Evolutionary conservation across 2,329 filamentous ascomycete genomes (phyloP), one percentile per base, ranked within the genome.

Genomic region (Diplodia sapinea): DNA sequence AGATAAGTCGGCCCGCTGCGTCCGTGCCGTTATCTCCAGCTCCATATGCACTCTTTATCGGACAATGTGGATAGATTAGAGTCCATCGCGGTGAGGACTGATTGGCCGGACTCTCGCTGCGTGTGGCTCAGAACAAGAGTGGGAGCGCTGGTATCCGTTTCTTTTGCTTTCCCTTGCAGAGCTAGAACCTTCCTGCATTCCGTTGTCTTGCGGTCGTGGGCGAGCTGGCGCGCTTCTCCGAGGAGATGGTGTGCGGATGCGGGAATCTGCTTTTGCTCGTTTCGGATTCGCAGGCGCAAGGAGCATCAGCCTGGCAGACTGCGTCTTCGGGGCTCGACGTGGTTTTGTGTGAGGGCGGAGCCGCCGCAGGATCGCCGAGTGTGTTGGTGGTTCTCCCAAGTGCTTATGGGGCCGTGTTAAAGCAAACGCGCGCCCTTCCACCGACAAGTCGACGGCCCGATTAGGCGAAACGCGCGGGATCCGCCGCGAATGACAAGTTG

Each of bases 11-110:
- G 43, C 43, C 43, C 11, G 43, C 43, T 7, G 13, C 43, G 43
- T 47, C 43, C 43, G 43, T 47, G 43, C 43, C n/a, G 43, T 47
- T 47, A 47, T 47, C 43, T 47, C n/a, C 43, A 47, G 43, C 17
- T 47, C 43, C 43, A 20, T 20, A 20, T 47, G 43, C 43, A 8
- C 13, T n/a, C 43, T 20, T 47, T 47, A 20, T 20, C 43, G 17
- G 43, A 47, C 20, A 47, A 20, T 47, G 43, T 20, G 17, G 43
- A 20, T 20, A 47, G 43, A 47, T 47, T 47, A 11, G 43, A 7
- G n/a, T 4, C n/a, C 9, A 3, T 9, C 17, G 43, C 43, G 6
- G 43, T 47, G 17, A 20, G 11, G 43, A 11, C 43, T 47, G 43
- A 47, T 47, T 47, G 43, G 43, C 43, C 20, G 43, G 43, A 11